Conservation (phyloP, 2,329 filamentous ascomycete genomes). For the Camillea tinctor region DNA sequence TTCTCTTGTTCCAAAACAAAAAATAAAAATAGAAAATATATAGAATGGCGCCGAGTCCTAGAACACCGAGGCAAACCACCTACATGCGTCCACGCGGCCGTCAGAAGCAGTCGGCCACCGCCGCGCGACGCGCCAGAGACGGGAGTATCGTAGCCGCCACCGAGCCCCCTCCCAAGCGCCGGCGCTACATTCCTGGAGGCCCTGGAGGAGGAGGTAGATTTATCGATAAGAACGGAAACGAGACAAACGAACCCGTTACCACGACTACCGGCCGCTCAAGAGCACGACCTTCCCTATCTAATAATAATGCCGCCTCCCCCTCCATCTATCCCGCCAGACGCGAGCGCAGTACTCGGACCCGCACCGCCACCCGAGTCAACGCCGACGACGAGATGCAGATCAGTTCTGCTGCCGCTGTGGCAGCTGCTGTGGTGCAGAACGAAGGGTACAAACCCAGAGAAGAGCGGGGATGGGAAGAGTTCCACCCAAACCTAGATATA, state of each 20-base stretch:
- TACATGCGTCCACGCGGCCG: constrained; percentile 26
- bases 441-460: constrained; percentile 97
- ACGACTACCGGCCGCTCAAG: constrained; percentile 52
- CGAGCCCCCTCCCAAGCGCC: constrained; percentile 67
- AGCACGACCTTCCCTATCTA: constrained; percentile 49
- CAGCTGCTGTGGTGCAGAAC: constrained; percentile 82
- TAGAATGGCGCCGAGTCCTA: constrained; percentile 34
- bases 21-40: no score
- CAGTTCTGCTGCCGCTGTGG: constrained; percentile 84
- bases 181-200: constrained; percentile 81
- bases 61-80: constrained; percentile 30
- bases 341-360: constrained; percentile 56
- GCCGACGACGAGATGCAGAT: constrained; percentile 66
- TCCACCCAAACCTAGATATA: constrained; percentile 92
- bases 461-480: constrained; percentile 96
- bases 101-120: constrained; percentile 21
- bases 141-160: constrained; percentile 39
- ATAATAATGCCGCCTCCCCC: constrained; percentile 47
- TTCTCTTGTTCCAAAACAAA: constrained; percentile 1
- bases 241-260: constrained; percentile 52
- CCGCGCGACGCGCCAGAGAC: constrained; percentile 34
- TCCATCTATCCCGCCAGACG: constrained; percentile 52
- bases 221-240: constrained; percentile 67
- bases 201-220: constrained; percentile 84
- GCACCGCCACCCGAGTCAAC: constrained; percentile 50